A percentile compares a stretch with the other conserved stretches of the same genome.
Evolutionary conservation across 495 filamentous ascomycete species (phyloP).

Genomic region (Penicillium canescens): DNA sequence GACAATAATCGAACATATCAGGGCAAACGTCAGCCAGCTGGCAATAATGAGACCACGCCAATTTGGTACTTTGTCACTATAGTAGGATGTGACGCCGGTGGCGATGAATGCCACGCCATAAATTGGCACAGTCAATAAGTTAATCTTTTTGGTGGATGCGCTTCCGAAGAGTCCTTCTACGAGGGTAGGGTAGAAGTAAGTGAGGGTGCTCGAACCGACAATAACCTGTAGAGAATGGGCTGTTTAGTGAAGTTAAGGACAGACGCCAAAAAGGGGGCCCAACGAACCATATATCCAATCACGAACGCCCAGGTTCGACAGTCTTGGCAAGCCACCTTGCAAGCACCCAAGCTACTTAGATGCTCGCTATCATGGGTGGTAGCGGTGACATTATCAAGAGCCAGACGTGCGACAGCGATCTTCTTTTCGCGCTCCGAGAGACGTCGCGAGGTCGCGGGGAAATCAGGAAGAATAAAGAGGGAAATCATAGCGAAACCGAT

Average conservation of each 20-base stretch:
- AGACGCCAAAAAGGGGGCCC: not conserved
- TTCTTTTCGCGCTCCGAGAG: conserved; percentile 24
- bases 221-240: conserved; percentile 14
- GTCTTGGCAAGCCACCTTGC: conserved; percentile 6
- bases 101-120: conserved; percentile 44
- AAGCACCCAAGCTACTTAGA: conserved; percentile 12
- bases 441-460: conserved; percentile 24
- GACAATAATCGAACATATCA: conserved; percentile 42
- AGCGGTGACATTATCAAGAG: conserved; percentile 16
- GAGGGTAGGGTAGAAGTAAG: conserved; percentile 56
- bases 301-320: conserved; percentile 31
- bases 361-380: conserved; percentile 16
- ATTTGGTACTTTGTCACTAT: conserved; percentile 31
- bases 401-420: conserved; percentile 25
- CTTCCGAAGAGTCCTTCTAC: conserved; percentile 47
- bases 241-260: not conserved
- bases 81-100: conserved; percentile 33
- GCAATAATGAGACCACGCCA: conserved; percentile 32
- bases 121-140: conserved; percentile 37
- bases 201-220: conserved; percentile 43
- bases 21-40: conserved; percentile 38
- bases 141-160: conserved; percentile 38
- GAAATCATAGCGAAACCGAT: conserved; percentile 23
- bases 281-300: conserved; percentile 31
- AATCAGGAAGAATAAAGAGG: conserved; percentile 32